Conservation (phyloP, 768 basidiomycete species). For the Suillus clintonianus region DNA sequence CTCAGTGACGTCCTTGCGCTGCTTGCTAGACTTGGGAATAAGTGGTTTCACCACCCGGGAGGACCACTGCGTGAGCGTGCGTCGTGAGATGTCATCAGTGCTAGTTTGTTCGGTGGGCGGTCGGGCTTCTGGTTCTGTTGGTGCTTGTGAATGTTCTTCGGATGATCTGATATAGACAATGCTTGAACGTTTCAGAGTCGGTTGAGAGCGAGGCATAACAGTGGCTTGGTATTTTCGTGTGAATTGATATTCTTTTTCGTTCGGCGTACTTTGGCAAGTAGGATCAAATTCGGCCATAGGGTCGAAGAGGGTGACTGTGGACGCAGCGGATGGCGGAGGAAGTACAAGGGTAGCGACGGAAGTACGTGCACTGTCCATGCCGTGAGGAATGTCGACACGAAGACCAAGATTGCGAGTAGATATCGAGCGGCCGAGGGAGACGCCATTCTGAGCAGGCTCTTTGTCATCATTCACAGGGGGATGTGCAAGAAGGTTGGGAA, state of each 20-base stretch:
- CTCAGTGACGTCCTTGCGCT: constrained; percentile 37
- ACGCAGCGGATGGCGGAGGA: constrained; percentile 55
- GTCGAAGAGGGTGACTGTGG: constrained; percentile 65
- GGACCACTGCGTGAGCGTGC: constrained; percentile 47
- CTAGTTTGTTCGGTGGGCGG: constrained; percentile 4
- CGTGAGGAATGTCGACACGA: constrained; percentile 51
- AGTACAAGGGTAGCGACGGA: constrained; percentile 46
- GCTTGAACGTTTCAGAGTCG: constrained; percentile 49
- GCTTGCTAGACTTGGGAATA: constrained; percentile 52
- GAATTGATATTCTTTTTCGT: constrained; percentile 37
- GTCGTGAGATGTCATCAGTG: constrained; percentile 18
- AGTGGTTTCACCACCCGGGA: constrained; percentile 54
- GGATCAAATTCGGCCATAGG: constrained; percentile 22
- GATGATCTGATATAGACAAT: constrained; percentile 64
- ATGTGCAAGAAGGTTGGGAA: constrained; percentile 31
- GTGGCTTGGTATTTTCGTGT: constrained; percentile 18
- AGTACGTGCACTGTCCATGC: constrained; percentile 50
- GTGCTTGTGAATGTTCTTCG: constrained; percentile 37
- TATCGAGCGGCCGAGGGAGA: constrained; percentile 33
- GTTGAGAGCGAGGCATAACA: constrained; percentile 21
- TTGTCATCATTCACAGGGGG: constrained; percentile 44
- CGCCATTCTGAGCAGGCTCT: constrained; percentile 16
- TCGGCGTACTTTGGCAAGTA: constrained; percentile 62
- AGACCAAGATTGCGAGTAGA: constrained; percentile 50
- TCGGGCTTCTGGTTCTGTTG: background rate